Evolutionary conservation across 345 rosid genomes (phyloP), one percentile per base, ranked within the genome.

Genomic region (Mallotus nudiflorus): DNA sequence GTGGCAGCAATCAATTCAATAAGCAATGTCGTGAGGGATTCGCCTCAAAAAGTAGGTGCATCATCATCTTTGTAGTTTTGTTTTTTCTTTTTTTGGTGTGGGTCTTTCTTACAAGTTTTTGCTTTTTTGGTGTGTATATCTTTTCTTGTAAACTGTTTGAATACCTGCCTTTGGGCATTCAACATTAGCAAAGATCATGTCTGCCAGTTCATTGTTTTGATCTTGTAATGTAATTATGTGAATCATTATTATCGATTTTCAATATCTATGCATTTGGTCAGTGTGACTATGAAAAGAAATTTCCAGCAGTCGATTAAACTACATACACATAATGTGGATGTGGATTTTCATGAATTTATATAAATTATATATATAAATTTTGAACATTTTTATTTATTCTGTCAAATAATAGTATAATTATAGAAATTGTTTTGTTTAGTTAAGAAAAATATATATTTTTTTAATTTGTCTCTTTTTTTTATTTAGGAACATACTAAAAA

Each of bases 41-140:
- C 97, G 59, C 88, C 91, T 64, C 75, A 85, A 67, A 90, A 85
- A 96, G 99, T 92, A 85, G n/a, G n/a, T 60, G 73, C 39, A 10
- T 28, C 46, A 27, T 52, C 39, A 29, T 51, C 54, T 54, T 40
- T 50, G 61, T 55, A 46, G 35, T 42, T 11, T 9, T 58, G 8
- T 54, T 33, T 10, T 62, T 37, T 10, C 7, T 10, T 20, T 2
- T 51, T 13, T 44, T 57, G 28, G 6, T 57, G 35, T 42, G 2
- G 8, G 7, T 37, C 20, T 37, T 60, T 60, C 64, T 46, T 60
- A 35, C 14, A 19, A 35, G 9, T n/a, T 35, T n/a, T n/a, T n/a
- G n/a, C n/a, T n/a, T n/a, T n/a, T n/a, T n/a, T n/a, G n/a, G n/a
- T n/a, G n/a, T n/a, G n/a, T n/a, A n/a, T n/a, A n/a, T n/a, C n/a